Base-by-base conservation (phyloP, 2,329 filamentous ascomycete species). In the Monilinia fructicola region DNA sequence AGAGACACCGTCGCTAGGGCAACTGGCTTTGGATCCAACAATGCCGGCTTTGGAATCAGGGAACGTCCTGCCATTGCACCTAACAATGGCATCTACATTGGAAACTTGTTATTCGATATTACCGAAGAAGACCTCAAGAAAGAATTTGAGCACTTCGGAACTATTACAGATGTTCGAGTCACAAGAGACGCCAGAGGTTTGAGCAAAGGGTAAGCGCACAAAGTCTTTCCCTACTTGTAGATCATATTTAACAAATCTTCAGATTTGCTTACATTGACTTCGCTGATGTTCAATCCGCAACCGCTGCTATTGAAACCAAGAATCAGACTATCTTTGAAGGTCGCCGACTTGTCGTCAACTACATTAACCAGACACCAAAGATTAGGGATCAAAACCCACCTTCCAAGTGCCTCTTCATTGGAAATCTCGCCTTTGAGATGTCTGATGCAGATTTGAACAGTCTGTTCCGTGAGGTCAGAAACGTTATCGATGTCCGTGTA, bases 391-490 rank as follows among this genome's bases (percentile, higher is more conserved):
- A 52, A n/a, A 81, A 81, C 73, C 72, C 79, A 52, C 87, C 88
- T 3, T 84, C 84, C 62, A 86, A 83, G 74, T 91, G 88, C 1
- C 80, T 96, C 44, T 96, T 90, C 81, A 85, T 97, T 72, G 92
- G 92, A 71, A 95, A 95, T 81, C 87, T 97, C 78, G 88, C 91
- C 14, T 95, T 90, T 76, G 90, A 96, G 79, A 90, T 93, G 81
- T 90, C 90, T 11, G 92, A 96, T 75, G 85, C 86, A 64, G 92
- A 96, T 74, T 82, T 97, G 64, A 93, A 93, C 78, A 83, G 87
- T 64, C 78, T 96, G 35, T 94, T 96, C 84, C 81, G 83, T 67
- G 83, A 86, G 31, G 81, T 96, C 68, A 80, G 84, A 60, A 89
- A 91, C 76, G 84, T 94, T 58, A 79, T 84, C 64, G 90, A 93